Evolutionary conservation across 495 filamentous ascomycete species (phyloP).

Genomic region (Daldinia caldariorum): DNA sequence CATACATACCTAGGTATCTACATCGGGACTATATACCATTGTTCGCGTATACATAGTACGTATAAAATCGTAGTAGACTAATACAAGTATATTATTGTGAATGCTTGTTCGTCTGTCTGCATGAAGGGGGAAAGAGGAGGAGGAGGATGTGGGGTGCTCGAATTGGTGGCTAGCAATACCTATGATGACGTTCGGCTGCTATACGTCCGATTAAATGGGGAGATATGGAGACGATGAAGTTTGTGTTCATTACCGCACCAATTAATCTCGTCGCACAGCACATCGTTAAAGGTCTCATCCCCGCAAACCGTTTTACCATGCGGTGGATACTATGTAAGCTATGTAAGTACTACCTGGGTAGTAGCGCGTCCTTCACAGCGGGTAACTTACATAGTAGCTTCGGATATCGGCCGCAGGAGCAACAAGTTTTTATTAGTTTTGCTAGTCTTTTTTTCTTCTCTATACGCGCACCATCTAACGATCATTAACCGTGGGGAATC

Average conservation of each 20-base stretch:
- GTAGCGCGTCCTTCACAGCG: slow-evolving; percentile 32
- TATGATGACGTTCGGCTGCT: slow-evolving; percentile 43
- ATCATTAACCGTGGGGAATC: neutral
- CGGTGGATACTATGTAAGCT: slow-evolving; percentile 26
- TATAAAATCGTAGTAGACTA: slow-evolving; percentile 28
- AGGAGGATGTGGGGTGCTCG: slow-evolving; percentile 35
- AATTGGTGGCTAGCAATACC: slow-evolving; percentile 34
- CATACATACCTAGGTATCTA: too few species aligned
- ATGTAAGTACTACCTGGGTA: too few species aligned
- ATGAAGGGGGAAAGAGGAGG: slow-evolving; percentile 22
- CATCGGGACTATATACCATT: slow-evolving; percentile 27
- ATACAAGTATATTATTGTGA: slow-evolving; percentile 1
- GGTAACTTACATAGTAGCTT: slow-evolving; percentile 35
- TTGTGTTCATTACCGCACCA: slow-evolving; percentile 39
- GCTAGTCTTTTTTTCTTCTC: neutral
- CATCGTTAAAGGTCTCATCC: slow-evolving; percentile 23
- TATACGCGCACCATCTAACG: neutral
- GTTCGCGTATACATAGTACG: slow-evolving; percentile 32
- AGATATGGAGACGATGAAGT: slow-evolving; percentile 26
- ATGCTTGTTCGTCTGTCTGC: slow-evolving; percentile 16
- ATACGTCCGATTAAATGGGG: slow-evolving; percentile 44
- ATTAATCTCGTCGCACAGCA: slow-evolving; percentile 30
- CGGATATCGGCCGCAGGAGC: slow-evolving; percentile 33
- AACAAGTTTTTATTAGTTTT: slow-evolving; percentile 12
- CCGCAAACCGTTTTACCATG: slow-evolving; percentile 37